phyloP scores from a whole-genome alignment of 2,329 filamentous ascomycete species.

The Aspergillus sp. region DNA sequence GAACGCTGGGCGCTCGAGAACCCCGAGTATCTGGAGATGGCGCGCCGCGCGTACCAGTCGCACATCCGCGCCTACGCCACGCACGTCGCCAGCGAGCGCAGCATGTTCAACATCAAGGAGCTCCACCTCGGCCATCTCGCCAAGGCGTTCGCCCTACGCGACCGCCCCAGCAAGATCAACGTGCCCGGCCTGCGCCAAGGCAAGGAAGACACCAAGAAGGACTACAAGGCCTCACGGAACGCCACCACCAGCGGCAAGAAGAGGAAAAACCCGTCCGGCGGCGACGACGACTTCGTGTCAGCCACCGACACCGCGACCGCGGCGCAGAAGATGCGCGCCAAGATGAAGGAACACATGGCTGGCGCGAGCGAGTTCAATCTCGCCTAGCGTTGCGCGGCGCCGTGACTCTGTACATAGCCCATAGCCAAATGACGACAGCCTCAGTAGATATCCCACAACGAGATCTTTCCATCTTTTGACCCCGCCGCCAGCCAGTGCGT shows the following conservation, averaged over 20 bases:
- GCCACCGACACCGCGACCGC: conserved; percentile 44
- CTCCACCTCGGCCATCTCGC: conserved; percentile 90
- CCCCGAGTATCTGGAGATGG: conserved; percentile 71
- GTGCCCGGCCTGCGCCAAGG: conserved; percentile 51
- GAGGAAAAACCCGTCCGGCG: conserved; percentile 31
- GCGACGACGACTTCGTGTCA: conserved; percentile 26
- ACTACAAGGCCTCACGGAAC: conserved; percentile 45
- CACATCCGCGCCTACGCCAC: conserved; percentile 95
- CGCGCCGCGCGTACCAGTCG: conserved; percentile 81
- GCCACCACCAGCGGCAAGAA: conserved; percentile 35
- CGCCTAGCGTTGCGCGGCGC: conserved; percentile 43
- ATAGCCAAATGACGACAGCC: conserved; percentile 20
- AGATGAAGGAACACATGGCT: conserved; percentile 51
- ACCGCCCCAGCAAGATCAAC: conserved; percentile 79
- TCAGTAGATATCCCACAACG: conserved; percentile 91
- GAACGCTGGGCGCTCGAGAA: conserved; percentile 66
- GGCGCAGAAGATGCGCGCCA: conserved; percentile 53
- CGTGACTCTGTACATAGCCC: conserved; percentile 25
- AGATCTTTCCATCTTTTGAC: conserved; percentile 92
- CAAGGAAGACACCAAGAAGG: conserved; percentile 46
- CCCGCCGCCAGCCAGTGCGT: conserved; percentile 90
- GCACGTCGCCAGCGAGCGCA: conserved; percentile 79
- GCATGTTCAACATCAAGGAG: conserved; percentile 86
- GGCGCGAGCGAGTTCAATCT: conserved; percentile 60
- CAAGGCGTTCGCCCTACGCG: conserved; percentile 87